Evolutionary conservation across 2,329 filamentous ascomycete species (phyloP).

Genomic region (Neonectria faginata): DNA sequence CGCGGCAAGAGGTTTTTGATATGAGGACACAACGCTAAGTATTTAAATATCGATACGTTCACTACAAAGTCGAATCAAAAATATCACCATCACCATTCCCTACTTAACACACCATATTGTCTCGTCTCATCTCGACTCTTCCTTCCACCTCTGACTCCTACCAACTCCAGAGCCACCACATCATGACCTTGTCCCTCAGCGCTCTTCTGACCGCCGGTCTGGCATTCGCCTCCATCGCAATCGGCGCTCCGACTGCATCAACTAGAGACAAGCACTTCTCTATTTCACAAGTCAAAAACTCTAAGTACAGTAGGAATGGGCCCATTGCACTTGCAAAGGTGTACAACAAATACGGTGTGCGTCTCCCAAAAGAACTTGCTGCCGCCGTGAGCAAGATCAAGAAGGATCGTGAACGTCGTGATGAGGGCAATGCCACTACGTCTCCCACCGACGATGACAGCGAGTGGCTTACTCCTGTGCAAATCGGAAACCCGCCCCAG

Average conservation of each 20-base stretch:
- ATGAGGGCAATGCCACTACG: constrained; percentile 46
- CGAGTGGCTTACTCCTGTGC: constrained; percentile 55
- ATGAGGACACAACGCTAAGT: background rate
- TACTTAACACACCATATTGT: background rate
- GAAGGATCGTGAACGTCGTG: constrained; percentile 27
- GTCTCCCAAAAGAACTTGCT: constrained; percentile 48
- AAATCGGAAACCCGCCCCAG: constrained; percentile 57
- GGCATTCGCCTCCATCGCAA: constrained; percentile 10
- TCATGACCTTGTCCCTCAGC: constrained; percentile 12
- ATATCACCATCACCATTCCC: background rate
- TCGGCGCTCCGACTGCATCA: constrained; percentile 7
- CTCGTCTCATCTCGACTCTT: background rate
- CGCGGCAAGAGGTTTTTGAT: background rate
- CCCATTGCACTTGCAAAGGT: constrained; percentile 49
- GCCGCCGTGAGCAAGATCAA: constrained; percentile 15
- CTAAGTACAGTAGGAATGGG: constrained; percentile 49
- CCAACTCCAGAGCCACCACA: background rate
- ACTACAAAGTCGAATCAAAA: background rate
- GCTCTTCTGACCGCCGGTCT: constrained; percentile 17
- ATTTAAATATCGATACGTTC: background rate
- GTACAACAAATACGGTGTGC: constrained; percentile 53
- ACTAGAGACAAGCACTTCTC: constrained; percentile 34
- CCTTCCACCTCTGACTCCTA: background rate
- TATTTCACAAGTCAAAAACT: constrained; percentile 53
- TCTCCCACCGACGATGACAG: constrained; percentile 48